A percentile compares a stretch with the other conserved stretches of the same genome.
These are phyloP conservation scores for Aspergillus funiculosus DNA, from an alignment of 495 filamentous ascomycete genomes.

Conservation along the genomic window DNA sequence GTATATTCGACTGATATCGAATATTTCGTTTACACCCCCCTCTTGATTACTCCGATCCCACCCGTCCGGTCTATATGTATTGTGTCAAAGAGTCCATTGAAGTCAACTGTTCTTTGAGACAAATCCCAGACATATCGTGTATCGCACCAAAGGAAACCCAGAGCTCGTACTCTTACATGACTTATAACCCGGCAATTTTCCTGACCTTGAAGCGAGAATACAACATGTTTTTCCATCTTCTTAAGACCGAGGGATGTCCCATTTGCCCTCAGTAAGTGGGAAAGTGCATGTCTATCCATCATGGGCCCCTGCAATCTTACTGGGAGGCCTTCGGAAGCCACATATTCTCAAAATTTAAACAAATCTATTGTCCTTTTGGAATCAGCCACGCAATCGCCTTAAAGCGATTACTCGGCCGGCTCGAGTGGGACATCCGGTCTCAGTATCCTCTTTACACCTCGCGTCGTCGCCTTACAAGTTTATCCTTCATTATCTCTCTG, in stretches of 20 bases:
- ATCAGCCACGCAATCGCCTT: not conserved
- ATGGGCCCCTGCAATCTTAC: conserved; percentile 31
- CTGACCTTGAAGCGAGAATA: conserved; percentile 10
- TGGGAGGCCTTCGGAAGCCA: conserved; percentile 38
- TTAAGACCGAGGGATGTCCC: conserved; percentile 22
- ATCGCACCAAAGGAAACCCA: not conserved
- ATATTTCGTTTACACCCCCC: not conserved
- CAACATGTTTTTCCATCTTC: conserved; percentile 27
- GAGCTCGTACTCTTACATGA: conserved; percentile 2
- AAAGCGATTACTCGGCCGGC: not conserved
- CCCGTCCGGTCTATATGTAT: conserved; percentile 21
- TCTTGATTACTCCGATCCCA: not conserved
- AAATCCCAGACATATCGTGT: not conserved
- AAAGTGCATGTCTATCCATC: conserved; percentile 25
- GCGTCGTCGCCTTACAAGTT: not conserved
- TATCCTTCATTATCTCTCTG: not conserved
- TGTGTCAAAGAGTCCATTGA: conserved; percentile 9
- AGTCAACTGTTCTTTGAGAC: conserved; percentile 3
- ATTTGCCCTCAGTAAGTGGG: conserved; percentile 29
- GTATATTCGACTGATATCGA: conserved; percentile 6
- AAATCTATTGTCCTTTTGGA: conserved; percentile 5
- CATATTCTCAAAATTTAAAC: conserved; percentile 13
- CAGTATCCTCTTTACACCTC: not conserved
- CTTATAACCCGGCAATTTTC: conserved; percentile 1
- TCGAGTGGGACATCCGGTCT: not conserved